Conservation (phyloP, 2,329 filamentous ascomycete genomes). For the Alternaria rosae region DNA sequence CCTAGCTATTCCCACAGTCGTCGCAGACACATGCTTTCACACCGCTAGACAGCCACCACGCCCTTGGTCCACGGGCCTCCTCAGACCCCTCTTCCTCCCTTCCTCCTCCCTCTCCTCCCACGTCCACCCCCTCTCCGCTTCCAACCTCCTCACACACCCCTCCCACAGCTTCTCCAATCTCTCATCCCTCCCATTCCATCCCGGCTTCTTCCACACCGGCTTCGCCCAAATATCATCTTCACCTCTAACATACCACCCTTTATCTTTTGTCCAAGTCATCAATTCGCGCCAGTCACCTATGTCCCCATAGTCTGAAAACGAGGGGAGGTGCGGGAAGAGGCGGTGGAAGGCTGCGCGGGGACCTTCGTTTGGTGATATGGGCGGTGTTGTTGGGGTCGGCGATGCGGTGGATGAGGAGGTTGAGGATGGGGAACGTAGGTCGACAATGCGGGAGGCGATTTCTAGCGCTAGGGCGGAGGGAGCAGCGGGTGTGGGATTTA, state of each 20-base stretch:
- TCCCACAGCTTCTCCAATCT: background rate
- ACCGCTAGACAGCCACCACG: too few relatives aligned
- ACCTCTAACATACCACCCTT: background rate
- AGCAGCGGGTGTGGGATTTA: too few relatives aligned
- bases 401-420: background rate
- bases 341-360: background rate
- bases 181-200: background rate
- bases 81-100: background rate
- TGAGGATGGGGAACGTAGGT: accelerated
- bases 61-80: too few relatives aligned
- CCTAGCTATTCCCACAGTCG: too few relatives aligned
- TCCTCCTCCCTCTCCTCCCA: background rate
- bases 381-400: too few relatives aligned
- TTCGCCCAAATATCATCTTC: background rate
- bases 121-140: background rate
- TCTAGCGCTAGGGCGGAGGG: background rate
- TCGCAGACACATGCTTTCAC: too few relatives aligned
- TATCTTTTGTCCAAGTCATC: background rate
- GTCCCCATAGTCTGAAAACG: background rate
- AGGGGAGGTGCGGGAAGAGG: background rate
- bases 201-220: background rate
- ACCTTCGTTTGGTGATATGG: background rate
- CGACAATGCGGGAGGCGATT: background rate
- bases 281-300: background rate
- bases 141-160: background rate